These are phyloP conservation scores for Alnus rubra DNA, from an alignment of 306 rosid species.

Conservation along the genomic window DNA sequence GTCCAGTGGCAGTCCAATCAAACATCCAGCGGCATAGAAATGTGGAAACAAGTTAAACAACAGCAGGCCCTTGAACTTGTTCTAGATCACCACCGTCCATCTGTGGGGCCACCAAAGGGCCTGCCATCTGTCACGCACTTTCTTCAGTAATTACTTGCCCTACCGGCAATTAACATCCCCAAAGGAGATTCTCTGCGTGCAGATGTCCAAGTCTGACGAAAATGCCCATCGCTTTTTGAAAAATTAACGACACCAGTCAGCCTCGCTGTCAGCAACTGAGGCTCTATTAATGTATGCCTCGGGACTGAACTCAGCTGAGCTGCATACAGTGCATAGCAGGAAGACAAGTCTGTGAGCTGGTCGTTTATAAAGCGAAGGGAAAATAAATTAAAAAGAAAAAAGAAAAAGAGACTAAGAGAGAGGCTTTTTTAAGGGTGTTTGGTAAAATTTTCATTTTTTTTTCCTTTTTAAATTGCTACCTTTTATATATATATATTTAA, in stretches of 20 bases:
- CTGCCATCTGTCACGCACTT: slow-evolving; percentile 42
- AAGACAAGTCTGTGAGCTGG: no score
- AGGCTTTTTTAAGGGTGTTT: no score
- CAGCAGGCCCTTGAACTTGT: background rate
- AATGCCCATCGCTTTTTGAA: background rate
- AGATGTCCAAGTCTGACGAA: background rate
- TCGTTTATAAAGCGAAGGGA: no score
- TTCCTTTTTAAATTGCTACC: no score
- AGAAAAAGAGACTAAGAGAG: no score
- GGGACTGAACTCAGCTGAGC: background rate
- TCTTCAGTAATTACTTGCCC: slow-evolving; percentile 14
- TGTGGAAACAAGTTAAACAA: background rate
- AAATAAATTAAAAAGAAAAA: no score
- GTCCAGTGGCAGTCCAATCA: slow-evolving; percentile 24
- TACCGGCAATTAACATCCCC: background rate
- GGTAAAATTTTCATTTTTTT: no score
- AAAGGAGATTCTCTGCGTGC: background rate
- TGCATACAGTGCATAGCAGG: background rate
- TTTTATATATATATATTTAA: no score
- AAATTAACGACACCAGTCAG: background rate
- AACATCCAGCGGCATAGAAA: background rate
- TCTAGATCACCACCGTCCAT: slow-evolving; percentile 22
- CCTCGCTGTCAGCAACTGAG: background rate
- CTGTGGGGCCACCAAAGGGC: slow-evolving; percentile 10
- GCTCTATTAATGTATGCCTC: background rate